Base-by-base conservation (phyloP, 768 basidiomycete genomes). In the Hericium erinaceus region DNA sequence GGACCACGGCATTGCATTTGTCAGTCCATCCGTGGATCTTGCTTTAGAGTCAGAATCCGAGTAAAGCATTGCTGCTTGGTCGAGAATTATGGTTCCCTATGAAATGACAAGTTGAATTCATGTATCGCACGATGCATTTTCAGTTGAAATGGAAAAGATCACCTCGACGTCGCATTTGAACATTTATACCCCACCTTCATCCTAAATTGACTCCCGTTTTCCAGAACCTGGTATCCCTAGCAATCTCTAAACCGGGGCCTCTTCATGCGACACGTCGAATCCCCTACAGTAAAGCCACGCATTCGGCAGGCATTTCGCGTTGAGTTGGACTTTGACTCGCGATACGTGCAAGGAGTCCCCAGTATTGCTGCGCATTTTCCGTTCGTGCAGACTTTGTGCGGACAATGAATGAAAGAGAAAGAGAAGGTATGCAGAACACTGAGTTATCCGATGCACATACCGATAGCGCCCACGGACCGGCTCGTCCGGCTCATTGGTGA, bases 1-100 rank as follows among this genome's bases (percentile, higher is more conserved):
- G 1, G 66, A 60, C 11, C 68, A 65, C 5, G 70, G 68, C n/a
- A 70, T 59, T 1, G 80, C 71, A 58, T 81, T 73, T 72, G 91
- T 93, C 48, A 89, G 73, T 0, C 72, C 70, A 0, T 92, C 90
- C 75, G 88, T 87, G 40, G 76, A 60, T 91, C 86, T 69, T 95
- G 93, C n/a, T 74, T 70, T 0, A 80, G 70, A 4, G 92, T 88
- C 4, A 95, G 77, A 61, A 82, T 80, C 0, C 88, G 79, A 70
- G 80, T 94, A 15, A 93, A 95, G 91, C 92, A 63, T 95, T 92
- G 10, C 93, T 92, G 66, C 92, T 93, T 95, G 57, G 59, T 41
- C 13, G 41, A 56, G 10, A 33, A 52, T n/a, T 10, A 40, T 11
- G 12, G 16, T 16, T 16, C n/a, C 10, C 28, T 22, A 46, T 18